phyloP scores from a whole-genome alignment of 257 asterid genomes.

The Nicotiana attenuata region DNA sequence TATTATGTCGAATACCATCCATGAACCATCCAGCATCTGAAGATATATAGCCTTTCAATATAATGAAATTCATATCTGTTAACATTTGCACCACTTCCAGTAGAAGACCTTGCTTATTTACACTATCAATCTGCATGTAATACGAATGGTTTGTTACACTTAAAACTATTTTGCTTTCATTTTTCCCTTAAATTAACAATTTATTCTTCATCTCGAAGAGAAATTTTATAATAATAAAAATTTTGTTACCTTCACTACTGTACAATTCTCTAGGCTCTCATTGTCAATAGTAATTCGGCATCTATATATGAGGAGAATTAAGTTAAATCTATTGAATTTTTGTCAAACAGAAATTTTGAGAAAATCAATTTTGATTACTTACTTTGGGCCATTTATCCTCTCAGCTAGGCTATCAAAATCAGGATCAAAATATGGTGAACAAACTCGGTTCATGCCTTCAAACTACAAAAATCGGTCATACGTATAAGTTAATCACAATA shows the following conservation, averaged over 20 bases:
- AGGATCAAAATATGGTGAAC: constrained; percentile 68
- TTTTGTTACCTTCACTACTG: constrained; percentile 48
- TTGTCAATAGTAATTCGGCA: constrained; percentile 64
- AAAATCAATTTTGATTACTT: constrained; percentile 5
- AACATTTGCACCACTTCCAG: constrained; percentile 71
- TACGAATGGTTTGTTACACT: not conserved
- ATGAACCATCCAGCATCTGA: constrained; percentile 82
- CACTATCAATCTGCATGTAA: constrained; percentile 53
- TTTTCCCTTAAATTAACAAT: not conserved
- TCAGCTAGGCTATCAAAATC: constrained; percentile 68
- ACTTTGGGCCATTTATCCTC: constrained; percentile 69
- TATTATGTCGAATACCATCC: constrained; percentile 46
- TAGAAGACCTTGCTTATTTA: constrained; percentile 61
- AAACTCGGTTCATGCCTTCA: constrained; percentile 45
- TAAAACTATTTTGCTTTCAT: not conserved
- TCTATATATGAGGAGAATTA: constrained; percentile 27
- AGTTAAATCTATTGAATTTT: not conserved
- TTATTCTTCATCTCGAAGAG: not conserved
- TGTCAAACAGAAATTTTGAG: not conserved
- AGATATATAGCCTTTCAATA: constrained; percentile 64
- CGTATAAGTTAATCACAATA: not conserved
- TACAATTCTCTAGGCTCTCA: constrained; percentile 50
- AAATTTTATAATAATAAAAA: not conserved
- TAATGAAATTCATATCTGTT: constrained; percentile 67
- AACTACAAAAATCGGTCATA: not conserved